Evolutionary conservation across 2,329 filamentous ascomycete genomes (phyloP).

Genomic region (Grosmannia serpens): DNA sequence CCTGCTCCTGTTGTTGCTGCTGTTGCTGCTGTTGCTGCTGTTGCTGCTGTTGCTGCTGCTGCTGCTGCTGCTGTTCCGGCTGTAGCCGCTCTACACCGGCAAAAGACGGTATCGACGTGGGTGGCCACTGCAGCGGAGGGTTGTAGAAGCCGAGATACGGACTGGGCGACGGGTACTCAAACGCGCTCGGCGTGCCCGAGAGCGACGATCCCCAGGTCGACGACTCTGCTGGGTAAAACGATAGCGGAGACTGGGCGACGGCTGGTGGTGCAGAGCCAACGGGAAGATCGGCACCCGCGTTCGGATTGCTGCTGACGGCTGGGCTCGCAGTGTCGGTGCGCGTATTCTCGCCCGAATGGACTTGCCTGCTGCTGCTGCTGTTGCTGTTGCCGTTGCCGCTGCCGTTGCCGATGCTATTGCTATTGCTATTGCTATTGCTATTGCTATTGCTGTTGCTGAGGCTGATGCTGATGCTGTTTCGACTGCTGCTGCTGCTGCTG

Average conservation of each 20-base stretch:
- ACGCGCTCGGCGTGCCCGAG: constrained; percentile 26
- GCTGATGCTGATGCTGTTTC: neutral
- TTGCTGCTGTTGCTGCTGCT: constrained; percentile 8
- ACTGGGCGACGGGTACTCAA: constrained; percentile 21
- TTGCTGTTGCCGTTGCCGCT: constrained; percentile 8
- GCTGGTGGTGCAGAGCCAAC: constrained; percentile 1
- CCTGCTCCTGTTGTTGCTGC: neutral
- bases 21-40: neutral
- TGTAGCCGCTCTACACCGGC: constrained; percentile 17
- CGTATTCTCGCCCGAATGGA: neutral
- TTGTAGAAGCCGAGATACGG: constrained; percentile 21
- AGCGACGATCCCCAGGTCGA: constrained; percentile 28
- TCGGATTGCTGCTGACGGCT: constrained; percentile 15
- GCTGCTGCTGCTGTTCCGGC: neutral
- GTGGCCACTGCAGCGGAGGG: constrained; percentile 18
- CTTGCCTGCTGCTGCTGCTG: constrained; percentile 15
- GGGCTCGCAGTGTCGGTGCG: constrained; percentile 3
- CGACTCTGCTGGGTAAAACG: constrained; percentile 13
- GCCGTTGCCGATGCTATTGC: neutral
- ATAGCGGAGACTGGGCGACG: neutral
- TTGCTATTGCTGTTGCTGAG: neutral
- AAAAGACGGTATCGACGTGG: constrained; percentile 18
- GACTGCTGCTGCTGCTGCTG: neutral
- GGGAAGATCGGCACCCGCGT: constrained; percentile 1
- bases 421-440: constrained; percentile 1